Evolutionary conservation across 2,329 filamentous ascomycete species (phyloP), one percentile per base, ranked within the genome.

Genomic region (Hortaea sp.): DNA sequence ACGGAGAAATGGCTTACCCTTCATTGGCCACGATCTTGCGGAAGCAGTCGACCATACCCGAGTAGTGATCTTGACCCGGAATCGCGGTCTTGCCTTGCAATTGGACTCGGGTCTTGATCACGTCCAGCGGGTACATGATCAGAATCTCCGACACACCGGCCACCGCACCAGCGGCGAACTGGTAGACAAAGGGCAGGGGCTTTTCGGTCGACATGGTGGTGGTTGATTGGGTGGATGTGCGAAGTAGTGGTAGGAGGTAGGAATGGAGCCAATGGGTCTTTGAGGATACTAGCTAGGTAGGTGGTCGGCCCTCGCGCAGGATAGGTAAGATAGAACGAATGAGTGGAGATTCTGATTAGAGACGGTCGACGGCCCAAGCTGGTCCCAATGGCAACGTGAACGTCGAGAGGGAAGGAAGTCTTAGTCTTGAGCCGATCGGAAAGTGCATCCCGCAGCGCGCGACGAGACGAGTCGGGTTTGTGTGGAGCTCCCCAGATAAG

Each of bases 31-130:
- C 80, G 63, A 98, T 98, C 79, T 98, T 98, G 64, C 80, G 77
- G 76, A 98, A 94, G 76, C 90, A 97, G 70, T 98, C 92, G 49
- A 95, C 64, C 88, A 97, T 98, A 76, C 92, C 88, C 73, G 80
- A 95, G 78, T 98, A 97, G 58, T 78, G 74, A 61, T 97, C 92
- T 55, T 82, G 82, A 49, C 88, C 87, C 20, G 75, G 72, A 39
- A 75, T 79, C 7, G 62, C 56, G 12, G 60, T 58, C 56, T 74
- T 77, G 61, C 83, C 84, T 86, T 95, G 61, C 51, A 50, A 53
- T 53, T 54, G 51, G 85, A 94, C 85, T 83, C 90, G 78, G 55
- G 92, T 97, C 79, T 97, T 97, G 69, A 97, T 88, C 49, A 98
- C 92, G 68, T 98, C 92, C 67, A 98, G 77, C 57, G 92, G 92